phyloP scores from a whole-genome alignment of 23 red algal genomes.

The Gracilariopsis chorda region DNA sequence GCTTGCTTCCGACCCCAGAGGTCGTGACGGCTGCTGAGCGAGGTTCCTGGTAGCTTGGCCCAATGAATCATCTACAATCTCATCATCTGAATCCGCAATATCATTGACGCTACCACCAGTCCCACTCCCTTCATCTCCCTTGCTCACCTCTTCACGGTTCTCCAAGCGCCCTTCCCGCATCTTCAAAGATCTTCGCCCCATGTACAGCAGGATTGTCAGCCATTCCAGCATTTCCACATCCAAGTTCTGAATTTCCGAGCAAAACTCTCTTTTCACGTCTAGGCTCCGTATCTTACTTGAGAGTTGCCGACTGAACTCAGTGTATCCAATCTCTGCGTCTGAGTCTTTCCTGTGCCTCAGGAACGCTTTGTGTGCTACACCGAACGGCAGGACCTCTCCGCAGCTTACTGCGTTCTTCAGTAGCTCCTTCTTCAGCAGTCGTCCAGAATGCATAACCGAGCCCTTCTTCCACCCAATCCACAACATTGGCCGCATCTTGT shows the following conservation, averaged over 20 bases:
- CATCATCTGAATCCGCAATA: background rate
- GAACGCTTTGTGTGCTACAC: background rate
- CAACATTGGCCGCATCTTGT: background rate
- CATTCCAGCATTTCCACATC: background rate
- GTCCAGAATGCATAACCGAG: background rate
- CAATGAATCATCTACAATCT: background rate
- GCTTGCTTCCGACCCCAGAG: background rate
- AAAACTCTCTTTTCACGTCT: background rate
- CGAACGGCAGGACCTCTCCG: background rate
- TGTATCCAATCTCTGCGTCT: background rate
- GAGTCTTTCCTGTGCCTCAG: background rate
- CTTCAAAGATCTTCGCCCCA: background rate
- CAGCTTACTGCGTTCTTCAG: background rate
- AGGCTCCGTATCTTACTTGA: background rate
- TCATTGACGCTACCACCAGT: background rate
- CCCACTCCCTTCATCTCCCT: too few species aligned
- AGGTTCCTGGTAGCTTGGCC: background rate
- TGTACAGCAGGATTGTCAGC: background rate
- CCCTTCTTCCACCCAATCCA: background rate
- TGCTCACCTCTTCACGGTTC: background rate
- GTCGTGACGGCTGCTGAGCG: background rate
- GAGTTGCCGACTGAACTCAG: background rate
- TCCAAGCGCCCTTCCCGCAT: background rate
- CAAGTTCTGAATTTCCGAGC: background rate
- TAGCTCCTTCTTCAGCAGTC: background rate